Conservation (phyloP, 1,284 basidiomycete species). For the Pseudozyma sp. region DNA sequence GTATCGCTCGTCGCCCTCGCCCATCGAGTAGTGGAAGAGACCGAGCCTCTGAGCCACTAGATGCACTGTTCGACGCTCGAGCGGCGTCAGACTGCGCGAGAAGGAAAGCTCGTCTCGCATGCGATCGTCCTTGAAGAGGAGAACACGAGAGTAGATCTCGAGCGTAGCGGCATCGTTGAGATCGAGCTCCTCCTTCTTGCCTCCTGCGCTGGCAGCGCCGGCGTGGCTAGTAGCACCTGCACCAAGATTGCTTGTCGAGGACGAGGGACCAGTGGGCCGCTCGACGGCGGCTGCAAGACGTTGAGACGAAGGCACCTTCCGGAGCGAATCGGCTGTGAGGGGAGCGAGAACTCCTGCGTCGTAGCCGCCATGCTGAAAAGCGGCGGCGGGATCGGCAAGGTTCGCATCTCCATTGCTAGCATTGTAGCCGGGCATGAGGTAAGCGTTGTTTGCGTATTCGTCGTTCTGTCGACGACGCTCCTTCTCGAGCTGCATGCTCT, state of each 20-base stretch:
- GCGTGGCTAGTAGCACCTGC: constrained; percentile 74
- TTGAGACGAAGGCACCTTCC: constrained; percentile 45
- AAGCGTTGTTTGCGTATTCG: constrained; percentile 47
- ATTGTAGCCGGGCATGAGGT: constrained; percentile 45
- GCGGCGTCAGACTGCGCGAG: constrained; percentile 83
- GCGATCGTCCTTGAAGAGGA: constrained; percentile 96
- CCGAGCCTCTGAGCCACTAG: constrained; percentile 94
- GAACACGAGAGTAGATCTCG: constrained; percentile 95
- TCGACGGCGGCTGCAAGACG: constrained; percentile 19
- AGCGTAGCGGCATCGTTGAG: constrained; percentile 94
- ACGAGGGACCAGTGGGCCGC: constrained; percentile 33
- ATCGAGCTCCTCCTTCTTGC: constrained; percentile 74
- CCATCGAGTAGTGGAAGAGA: constrained; percentile 91
- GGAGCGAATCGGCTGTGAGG: constrained; percentile 50
- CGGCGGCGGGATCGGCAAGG: constrained; percentile 9
- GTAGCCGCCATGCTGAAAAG: constrained; percentile 15
- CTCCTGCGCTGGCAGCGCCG: constrained; percentile 73
- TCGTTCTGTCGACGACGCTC: constrained; percentile 57
- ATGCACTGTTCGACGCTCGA: constrained; percentile 92
- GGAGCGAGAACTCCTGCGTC: constrained; percentile 25
- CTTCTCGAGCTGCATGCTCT: constrained; percentile 69
- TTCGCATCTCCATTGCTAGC: constrained; percentile 19
- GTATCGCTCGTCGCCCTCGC: constrained; percentile 89
- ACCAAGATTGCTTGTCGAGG: constrained; percentile 61
- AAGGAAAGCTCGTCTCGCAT: constrained; percentile 98